These are phyloP conservation scores for Erodium texanum DNA, from an alignment of 441 rosid species.

Conservation along the genomic window DNA sequence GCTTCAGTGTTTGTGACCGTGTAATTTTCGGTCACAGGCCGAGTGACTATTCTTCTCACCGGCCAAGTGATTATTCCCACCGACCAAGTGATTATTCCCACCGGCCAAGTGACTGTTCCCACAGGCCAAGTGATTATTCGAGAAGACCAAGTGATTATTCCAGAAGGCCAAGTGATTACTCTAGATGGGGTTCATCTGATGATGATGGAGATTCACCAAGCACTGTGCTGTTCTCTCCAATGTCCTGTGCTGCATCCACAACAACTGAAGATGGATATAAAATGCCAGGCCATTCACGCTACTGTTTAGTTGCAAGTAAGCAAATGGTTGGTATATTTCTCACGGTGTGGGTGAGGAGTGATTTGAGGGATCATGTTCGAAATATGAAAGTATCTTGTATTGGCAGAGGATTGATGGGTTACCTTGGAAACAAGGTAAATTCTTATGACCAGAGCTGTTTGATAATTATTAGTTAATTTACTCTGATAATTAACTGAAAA, in stretches of 20 bases:
- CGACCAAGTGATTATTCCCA: neutral
- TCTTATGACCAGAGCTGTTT: too few species aligned
- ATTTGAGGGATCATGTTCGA: constrained; percentile 63
- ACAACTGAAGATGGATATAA: constrained; percentile 54
- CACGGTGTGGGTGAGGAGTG: constrained; percentile 84
- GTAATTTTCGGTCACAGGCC: constrained; percentile 59
- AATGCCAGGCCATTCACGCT: constrained; percentile 63
- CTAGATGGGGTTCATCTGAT: constrained; percentile 87
- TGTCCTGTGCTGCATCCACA: constrained; percentile 44
- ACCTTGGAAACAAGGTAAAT: constrained; percentile 88
- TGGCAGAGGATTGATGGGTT: constrained; percentile 53
- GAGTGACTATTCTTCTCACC: neutral
- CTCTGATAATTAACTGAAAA: too few species aligned
- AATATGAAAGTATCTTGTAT: constrained; percentile 65
- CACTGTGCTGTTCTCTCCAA: constrained; percentile 66
- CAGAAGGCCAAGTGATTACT: constrained; percentile 51
- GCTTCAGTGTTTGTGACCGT: constrained; percentile 89
- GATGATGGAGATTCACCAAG: constrained; percentile 95
- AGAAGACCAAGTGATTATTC: neutral
- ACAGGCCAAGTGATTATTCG: neutral
- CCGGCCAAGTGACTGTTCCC: too few species aligned
- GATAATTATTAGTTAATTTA: too few species aligned
- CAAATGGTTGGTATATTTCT: constrained; percentile 97
- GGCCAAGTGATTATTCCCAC: too few species aligned
- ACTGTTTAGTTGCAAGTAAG: constrained; percentile 82